These are phyloP conservation scores for Ajuga chamaepitys DNA, from an alignment of 257 asterid species.

Conservation along the genomic window DNA sequence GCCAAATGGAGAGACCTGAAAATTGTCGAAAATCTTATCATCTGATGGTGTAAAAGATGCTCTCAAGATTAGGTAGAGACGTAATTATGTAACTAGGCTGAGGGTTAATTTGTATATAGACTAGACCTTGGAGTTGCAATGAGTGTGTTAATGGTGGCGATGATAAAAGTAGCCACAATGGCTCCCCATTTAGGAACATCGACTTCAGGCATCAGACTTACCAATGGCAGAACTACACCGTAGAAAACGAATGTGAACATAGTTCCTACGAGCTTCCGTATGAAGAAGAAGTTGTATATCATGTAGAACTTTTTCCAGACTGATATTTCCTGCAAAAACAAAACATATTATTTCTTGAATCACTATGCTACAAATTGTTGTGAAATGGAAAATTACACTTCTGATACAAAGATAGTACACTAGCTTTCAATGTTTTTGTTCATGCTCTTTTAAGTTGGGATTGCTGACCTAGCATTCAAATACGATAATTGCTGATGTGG, in stretches of 20 bases:
- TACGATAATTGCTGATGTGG: too few relatives aligned
- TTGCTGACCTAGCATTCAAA: too few relatives aligned
- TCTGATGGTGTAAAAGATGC: background rate
- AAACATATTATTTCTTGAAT: background rate
- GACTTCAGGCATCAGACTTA: constrained; percentile 59
- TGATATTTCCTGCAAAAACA: constrained; percentile 52
- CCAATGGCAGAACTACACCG: constrained; percentile 61
- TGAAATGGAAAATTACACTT: background rate
- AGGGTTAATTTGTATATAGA: background rate
- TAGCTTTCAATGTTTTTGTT: too few relatives aligned
- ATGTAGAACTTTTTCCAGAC: constrained; percentile 54
- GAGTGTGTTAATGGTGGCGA: constrained; percentile 51
- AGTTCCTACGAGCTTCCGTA: constrained; percentile 60
- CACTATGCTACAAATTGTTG: background rate
- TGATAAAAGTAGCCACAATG: constrained; percentile 36
- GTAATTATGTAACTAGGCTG: background rate
- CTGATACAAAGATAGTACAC: too few relatives aligned
- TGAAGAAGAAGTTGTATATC: constrained; percentile 71
- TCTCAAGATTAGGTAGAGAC: background rate
- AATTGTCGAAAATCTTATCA: background rate
- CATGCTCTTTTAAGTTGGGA: too few relatives aligned
- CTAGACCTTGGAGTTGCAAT: constrained; percentile 66
- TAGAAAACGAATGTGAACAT: constrained; percentile 57
- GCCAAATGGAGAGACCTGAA: constrained; percentile 57
- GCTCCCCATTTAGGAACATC: constrained; percentile 69